Conservation (phyloP, 805 yeast genomes). For the Myxozyma kluyveri region DNA sequence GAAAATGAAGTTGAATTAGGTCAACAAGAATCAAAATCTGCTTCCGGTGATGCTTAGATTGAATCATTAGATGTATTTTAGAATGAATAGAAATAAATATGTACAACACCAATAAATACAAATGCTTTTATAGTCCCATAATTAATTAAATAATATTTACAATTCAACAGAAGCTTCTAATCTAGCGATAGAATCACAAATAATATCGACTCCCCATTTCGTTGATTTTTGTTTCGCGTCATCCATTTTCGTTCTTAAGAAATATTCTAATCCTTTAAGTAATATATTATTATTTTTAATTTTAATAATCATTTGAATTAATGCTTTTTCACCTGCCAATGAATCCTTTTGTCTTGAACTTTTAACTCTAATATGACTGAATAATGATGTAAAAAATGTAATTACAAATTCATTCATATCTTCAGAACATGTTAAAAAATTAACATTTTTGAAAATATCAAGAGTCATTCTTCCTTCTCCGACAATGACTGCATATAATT, state of each 20-base stretch:
- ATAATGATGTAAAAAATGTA: conserved; percentile 13
- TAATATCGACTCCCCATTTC: conserved; percentile 62
- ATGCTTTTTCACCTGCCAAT: conserved; percentile 48
- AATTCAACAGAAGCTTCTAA: conserved; percentile 2
- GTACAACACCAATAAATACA: neutral
- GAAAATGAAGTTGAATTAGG: conserved; percentile 14
- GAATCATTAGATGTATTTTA: neutral
- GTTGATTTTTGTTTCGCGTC: conserved; percentile 44
- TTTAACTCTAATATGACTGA: conserved; percentile 17
- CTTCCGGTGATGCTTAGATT: neutral
- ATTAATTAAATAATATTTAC: neutral
- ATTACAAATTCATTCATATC: conserved; percentile 20
- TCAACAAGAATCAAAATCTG: neutral
- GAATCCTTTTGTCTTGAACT: conserved; percentile 30
- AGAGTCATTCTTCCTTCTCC: conserved; percentile 72
- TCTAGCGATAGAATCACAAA: conserved; percentile 42
- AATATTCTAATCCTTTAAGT: conserved; percentile 64
- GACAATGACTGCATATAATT: conserved; percentile 73
- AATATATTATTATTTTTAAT: conserved; percentile 59
- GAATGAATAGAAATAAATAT: neutral
- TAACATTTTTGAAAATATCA: conserved; percentile 51
- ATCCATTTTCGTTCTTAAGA: conserved; percentile 45
- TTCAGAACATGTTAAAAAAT: conserved; percentile 14
- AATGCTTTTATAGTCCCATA: neutral
- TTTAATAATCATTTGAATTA: conserved; percentile 52